Evolutionary conservation across 768 basidiomycete species (phyloP).

Genomic region (Rhizopogon vesiculosus): DNA sequence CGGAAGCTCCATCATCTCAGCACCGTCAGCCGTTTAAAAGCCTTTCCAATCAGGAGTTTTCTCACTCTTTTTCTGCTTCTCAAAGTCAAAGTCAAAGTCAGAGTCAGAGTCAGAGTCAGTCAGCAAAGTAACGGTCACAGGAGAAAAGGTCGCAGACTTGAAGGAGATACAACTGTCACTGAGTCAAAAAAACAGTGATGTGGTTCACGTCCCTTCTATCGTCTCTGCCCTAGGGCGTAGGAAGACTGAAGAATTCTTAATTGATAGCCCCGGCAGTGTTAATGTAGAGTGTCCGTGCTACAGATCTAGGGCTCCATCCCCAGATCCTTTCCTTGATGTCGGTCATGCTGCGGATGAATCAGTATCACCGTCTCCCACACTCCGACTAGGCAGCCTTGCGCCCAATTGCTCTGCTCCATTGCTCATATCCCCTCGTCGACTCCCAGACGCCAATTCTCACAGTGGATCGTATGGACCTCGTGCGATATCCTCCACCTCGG

Average conservation of each 20-base stretch:
- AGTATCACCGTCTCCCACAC: background rate
- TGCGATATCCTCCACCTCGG: background rate
- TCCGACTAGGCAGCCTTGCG: background rate
- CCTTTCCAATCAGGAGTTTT: conserved; percentile 11
- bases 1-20: background rate
- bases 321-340: background rate
- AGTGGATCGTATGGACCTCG: no score
- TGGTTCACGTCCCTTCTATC: background rate
- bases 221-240: background rate
- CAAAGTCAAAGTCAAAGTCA: background rate
- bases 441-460: background rate
- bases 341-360: background rate
- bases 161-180: background rate
- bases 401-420: background rate
- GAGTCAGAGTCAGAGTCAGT: background rate
- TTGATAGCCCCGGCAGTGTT: no score
- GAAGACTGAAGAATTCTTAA: background rate
- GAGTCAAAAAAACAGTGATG: background rate
- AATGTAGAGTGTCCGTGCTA: background rate
- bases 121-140: background rate
- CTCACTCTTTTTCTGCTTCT: background rate
- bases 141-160: background rate
- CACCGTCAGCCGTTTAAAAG: conserved; percentile 10
- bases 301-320: background rate
- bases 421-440: background rate